Conservation (phyloP, 116 monocot genomes). For the Phalaenopsis hybrid region DNA sequence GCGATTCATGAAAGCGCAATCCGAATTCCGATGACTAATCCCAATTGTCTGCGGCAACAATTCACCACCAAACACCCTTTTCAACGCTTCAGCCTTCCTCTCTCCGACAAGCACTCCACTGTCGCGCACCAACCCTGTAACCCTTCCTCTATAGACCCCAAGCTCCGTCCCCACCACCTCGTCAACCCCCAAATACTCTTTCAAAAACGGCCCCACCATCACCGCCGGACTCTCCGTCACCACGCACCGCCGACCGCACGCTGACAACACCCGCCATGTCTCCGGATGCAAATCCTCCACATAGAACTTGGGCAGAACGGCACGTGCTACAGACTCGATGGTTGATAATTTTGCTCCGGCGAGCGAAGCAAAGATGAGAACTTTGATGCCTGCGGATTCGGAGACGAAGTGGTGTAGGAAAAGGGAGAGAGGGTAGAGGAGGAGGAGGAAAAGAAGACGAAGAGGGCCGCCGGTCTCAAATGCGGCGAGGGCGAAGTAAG, state of each 20-base stretch:
- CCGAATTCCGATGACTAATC: constrained; percentile 28
- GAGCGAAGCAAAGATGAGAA: constrained; percentile 43
- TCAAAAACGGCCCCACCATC: constrained; percentile 54
- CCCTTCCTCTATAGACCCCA: constrained; percentile 13
- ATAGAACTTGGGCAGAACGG: constrained; percentile 73
- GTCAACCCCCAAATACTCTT: constrained; percentile 56
- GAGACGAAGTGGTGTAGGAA: constrained; percentile 45
- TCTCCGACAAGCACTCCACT: constrained; percentile 37
- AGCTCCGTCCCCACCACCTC: constrained; percentile 54
- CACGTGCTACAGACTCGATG: constrained; percentile 44
- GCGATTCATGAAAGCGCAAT: constrained; percentile 35
- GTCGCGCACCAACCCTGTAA: constrained; percentile 34
- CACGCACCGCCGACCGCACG: constrained; percentile 43
- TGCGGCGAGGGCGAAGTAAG: constrained; percentile 42
- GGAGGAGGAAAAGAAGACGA: constrained; percentile 40
- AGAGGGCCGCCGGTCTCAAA: constrained; percentile 38
- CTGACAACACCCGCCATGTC: constrained; percentile 52
- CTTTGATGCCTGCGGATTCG: constrained; percentile 41
- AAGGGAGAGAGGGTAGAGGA: constrained; percentile 29
- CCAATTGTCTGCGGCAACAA: constrained; percentile 23
- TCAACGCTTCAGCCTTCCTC: constrained; percentile 27
- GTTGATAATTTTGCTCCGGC: constrained; percentile 13
- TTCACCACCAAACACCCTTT: constrained; percentile 19
- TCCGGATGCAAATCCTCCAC: constrained; percentile 45
- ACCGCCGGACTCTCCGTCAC: constrained; percentile 48